phyloP scores from a whole-genome alignment of 2,329 filamentous ascomycete species.

The Venturia pyrina region DNA sequence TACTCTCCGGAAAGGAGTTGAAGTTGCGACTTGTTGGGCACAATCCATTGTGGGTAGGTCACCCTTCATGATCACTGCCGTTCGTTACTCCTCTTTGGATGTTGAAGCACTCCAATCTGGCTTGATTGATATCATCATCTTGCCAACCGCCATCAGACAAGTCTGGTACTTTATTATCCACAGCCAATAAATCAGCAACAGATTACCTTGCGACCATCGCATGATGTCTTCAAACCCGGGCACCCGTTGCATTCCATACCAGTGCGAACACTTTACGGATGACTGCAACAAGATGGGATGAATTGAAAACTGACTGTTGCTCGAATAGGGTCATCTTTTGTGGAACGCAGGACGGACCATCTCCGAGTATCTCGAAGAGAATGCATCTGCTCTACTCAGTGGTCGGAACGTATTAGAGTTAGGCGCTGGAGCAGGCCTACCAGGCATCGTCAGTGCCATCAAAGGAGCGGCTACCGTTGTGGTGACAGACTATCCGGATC shows the following conservation, averaged over 20 bases:
- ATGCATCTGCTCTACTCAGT: conserved; percentile 49
- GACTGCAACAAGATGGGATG: neutral
- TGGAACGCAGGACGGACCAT: conserved; percentile 84
- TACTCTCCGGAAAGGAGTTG: conserved; percentile 55
- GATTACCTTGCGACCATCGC: neutral
- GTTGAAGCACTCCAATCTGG: neutral
- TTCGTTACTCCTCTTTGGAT: neutral
- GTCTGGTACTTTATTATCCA: neutral
- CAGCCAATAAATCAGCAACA: neutral
- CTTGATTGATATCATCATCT: neutral
- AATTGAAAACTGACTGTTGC: neutral
- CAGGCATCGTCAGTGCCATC: conserved; percentile 65
- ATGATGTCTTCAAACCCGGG: neutral
- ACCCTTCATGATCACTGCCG: neutral
- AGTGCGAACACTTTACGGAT: too few species aligned
- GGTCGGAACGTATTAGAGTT: conserved; percentile 73
- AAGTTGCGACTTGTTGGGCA: conserved; percentile 72
- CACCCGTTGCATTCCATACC: neutral
- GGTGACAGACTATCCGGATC: conserved; percentile 82
- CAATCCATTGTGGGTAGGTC: conserved; percentile 71
- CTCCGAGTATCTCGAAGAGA: conserved; percentile 65
- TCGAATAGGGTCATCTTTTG: conserved; percentile 62
- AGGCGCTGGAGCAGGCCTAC: conserved; percentile 78
- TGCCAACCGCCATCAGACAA: neutral
- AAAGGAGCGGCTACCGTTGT: conserved; percentile 59